Evolutionary conservation across 768 basidiomycete genomes (phyloP), one percentile per base, ranked within the genome.

Genomic region (Holtermanniella nyarrowii): DNA sequence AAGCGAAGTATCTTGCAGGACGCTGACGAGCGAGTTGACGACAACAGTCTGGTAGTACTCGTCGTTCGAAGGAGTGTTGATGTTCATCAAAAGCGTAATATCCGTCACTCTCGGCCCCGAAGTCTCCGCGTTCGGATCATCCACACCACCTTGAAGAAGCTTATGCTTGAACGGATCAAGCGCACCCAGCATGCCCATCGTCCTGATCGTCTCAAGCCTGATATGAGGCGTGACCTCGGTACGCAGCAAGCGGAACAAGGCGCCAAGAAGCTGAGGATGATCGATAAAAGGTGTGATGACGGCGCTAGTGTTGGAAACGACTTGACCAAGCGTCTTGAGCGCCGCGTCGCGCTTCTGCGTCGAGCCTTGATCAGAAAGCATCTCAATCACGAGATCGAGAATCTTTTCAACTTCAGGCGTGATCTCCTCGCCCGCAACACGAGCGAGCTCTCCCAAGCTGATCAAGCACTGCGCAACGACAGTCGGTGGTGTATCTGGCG

Each of bases 11-110:
- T 99, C 95, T 65, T 83, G 86, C 55, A 99, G 70, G 52, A 99
- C 85, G 40, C 81, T 78, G 26, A 97, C 78, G 10, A 99, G 78
- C 0, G 89, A 80, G 23, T 81, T 85, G 67, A 99, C 87, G 31
- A 91, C 91, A 4, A 91, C 88, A 4, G 88, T 88, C 68, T 97
- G 95, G 73, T 90, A 99, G 72, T 91, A 97, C 67, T 96, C 93
- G 57, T 97, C 95, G 4, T 88, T 82, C 18, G 81, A 77, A 16
- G 82, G 77, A 20, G 66, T 65, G 20, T 59, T 59, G 1, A 68
- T 59, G 55, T 72, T 72, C 62, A 73, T 73, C 14, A 74, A 61
- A 25, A 73, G 58, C 37, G 71, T 67, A 44, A 75, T 73, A 51
- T 76, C 75, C 18, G 73, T 74, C 25, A 72, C 70, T 39, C 68